Evolutionary conservation across 495 filamentous ascomycete genomes (phyloP).

Genomic region (Penicillium coprophilum): DNA sequence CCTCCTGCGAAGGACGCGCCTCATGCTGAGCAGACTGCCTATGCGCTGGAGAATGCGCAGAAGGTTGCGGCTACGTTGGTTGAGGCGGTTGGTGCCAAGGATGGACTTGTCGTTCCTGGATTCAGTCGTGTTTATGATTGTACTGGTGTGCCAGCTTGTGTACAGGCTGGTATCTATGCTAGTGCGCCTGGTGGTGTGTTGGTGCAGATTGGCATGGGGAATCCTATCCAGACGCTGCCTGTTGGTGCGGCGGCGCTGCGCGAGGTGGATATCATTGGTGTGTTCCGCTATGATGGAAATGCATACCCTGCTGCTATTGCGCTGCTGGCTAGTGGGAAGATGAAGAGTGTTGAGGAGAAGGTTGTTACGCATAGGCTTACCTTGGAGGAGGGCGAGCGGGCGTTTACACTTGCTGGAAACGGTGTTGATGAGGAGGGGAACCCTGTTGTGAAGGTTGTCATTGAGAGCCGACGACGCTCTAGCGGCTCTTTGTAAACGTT

Average conservation of each 20-base stretch:
- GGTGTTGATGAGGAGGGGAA: constrained; percentile 74
- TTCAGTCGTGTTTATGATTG: constrained; percentile 86
- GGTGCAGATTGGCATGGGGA: constrained; percentile 93
- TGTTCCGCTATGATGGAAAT: constrained; percentile 81
- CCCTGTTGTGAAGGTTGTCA: constrained; percentile 82
- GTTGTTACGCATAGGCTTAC: constrained; percentile 76
- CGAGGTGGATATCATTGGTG: constrained; percentile 89
- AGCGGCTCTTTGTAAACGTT: constrained; percentile 11
- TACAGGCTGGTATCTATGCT: constrained; percentile 84
- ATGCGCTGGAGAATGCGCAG: constrained; percentile 41
- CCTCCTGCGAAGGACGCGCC: constrained; percentile 40
- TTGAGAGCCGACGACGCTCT: constrained; percentile 47
- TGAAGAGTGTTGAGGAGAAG: constrained; percentile 54
- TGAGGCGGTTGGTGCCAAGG: constrained; percentile 42
- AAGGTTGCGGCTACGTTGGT: constrained; percentile 44
- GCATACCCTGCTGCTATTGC: constrained; percentile 82
- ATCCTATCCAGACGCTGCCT: constrained; percentile 81
- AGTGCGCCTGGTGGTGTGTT: constrained; percentile 76
- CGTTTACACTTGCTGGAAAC: constrained; percentile 79
- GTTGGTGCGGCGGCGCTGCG: constrained; percentile 80
- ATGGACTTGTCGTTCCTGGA: constrained; percentile 40
- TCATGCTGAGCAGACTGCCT: constrained; percentile 42
- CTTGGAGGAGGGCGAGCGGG: constrained; percentile 64
- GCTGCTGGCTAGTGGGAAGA: constrained; percentile 60
- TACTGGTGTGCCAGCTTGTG: constrained; percentile 82